Percentiles rank a stretch among this genome's conserved stretches.
Evolutionary conservation across 495 filamentous ascomycete species (phyloP).

Genomic region (Xylaria flabelliformis): DNA sequence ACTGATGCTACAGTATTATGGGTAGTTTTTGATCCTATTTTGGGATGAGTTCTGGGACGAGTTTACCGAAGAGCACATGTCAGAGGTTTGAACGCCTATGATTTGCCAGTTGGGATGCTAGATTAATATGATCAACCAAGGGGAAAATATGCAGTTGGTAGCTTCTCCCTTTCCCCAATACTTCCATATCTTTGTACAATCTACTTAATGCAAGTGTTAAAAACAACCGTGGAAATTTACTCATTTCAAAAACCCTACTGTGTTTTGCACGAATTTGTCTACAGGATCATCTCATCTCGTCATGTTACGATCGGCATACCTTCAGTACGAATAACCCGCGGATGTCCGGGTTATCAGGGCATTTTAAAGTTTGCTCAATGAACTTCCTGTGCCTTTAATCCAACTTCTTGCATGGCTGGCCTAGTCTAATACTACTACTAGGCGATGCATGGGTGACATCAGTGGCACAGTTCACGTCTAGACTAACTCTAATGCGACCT

Average conservation of each 20-base stretch:
- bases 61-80: conserved; percentile 16
- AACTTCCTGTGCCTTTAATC: background rate
- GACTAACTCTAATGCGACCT: background rate
- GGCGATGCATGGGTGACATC: background rate
- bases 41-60: background rate
- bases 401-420: background rate
- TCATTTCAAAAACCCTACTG: background rate
- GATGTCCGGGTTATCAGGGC: background rate
- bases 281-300: background rate
- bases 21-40: background rate
- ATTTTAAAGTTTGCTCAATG: background rate
- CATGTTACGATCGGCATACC: background rate
- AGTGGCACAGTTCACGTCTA: background rate
- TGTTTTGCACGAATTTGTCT: background rate
- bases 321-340: too few species aligned
- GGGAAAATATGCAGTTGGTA: background rate
- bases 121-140: background rate
- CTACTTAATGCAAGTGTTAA: background rate
- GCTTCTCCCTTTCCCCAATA: background rate
- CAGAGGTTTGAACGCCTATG: conserved; percentile 11
- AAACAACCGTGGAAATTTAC: background rate
- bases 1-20: background rate
- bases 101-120: background rate
- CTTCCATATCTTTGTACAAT: background rate
- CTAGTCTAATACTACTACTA: background rate